Evolutionary conservation across 768 basidiomycete genomes (phyloP).

Genomic region (Podaxis sp.): DNA sequence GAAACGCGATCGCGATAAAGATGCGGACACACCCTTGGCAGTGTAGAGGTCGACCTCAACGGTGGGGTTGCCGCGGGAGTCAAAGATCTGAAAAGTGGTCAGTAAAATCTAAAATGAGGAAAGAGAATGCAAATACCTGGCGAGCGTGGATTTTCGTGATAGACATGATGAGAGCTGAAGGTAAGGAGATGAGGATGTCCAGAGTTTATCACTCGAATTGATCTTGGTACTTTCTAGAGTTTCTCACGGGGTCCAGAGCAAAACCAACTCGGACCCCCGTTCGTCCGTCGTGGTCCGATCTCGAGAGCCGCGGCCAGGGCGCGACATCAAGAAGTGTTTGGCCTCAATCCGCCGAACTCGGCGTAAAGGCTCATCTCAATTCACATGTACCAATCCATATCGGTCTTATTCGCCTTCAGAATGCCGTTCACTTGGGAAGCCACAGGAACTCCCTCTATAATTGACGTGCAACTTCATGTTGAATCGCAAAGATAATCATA

Average conservation of each 20-base stretch:
- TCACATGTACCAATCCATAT: not conserved
- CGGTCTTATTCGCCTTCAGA: not conserved
- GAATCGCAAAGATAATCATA: constrained; percentile 2
- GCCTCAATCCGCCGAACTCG: not conserved
- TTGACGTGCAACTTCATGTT: not conserved
- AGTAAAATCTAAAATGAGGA: constrained; percentile 9
- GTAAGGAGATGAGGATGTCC: constrained; percentile 24
- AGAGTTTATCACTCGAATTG: constrained; percentile 35
- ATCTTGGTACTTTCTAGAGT: constrained; percentile 33
- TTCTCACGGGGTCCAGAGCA: constrained; percentile 36
- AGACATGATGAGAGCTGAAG: constrained; percentile 66
- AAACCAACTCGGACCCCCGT: not conserved
- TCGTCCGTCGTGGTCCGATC: constrained; percentile 5
- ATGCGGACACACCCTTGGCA: constrained; percentile 60
- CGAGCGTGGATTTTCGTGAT: constrained; percentile 90
- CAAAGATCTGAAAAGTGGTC: constrained; percentile 77
- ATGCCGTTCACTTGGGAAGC: not conserved
- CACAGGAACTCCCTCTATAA: not conserved
- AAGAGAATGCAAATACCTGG: constrained; percentile 55
- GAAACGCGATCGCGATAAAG: not conserved
- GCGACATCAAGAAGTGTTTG: not conserved
- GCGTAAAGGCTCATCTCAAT: not conserved
- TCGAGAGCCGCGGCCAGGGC: not conserved
- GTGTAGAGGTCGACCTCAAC: constrained; percentile 93
- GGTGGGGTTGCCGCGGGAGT: constrained; percentile 98